Percentiles rank a stretch among this genome's conserved stretches.
Evolutionary conservation across 495 filamentous ascomycete species (phyloP).

Genomic region (Astrothelium macrocarpum): DNA sequence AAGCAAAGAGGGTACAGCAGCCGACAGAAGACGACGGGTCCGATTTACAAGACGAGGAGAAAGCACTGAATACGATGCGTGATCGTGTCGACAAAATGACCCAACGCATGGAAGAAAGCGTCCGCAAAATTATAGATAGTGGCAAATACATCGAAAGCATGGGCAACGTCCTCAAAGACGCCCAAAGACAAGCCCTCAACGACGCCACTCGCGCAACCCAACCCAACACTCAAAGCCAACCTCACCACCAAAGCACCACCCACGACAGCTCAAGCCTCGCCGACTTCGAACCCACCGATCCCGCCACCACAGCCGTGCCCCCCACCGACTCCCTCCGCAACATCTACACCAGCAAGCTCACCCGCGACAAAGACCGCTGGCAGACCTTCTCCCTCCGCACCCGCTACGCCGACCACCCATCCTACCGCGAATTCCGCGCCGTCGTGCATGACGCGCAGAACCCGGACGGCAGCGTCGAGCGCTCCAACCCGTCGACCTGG

Average conservation of each 20-base stretch:
- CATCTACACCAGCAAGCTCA: conserved; percentile 20
- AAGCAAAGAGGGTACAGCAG: conserved; percentile 12
- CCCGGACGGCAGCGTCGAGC: conserved; percentile 49
- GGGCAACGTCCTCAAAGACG: conserved; percentile 10
- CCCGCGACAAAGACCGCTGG: conserved; percentile 26
- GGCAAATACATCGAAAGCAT: conserved; percentile 18
- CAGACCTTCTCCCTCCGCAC: conserved; percentile 20
- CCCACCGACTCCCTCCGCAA: conserved; percentile 14
- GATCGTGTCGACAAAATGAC: conserved; percentile 30
- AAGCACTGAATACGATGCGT: conserved; percentile 18
- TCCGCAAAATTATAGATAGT: conserved; percentile 32
- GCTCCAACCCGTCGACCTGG: conserved; percentile 65
- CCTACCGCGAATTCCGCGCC: conserved; percentile 69
- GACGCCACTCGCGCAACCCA: conserved; percentile 19
- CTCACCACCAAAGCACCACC: background rate
- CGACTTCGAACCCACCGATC: conserved; percentile 23
- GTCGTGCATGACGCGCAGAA: conserved; percentile 68
- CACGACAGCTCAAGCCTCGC: conserved; percentile 16
- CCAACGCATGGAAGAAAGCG: conserved; percentile 28
- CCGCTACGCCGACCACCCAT: conserved; percentile 64
- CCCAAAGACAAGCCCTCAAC: conserved; percentile 10
- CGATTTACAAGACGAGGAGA: conserved; percentile 15
- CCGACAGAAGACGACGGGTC: conserved; percentile 9
- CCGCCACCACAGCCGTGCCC: conserved; percentile 14
- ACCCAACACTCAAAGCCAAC: conserved; percentile 17